Evolutionary conservation across 1,139 yeast genomes (phyloP).

Genomic region (Geotrichum histeridarum): DNA sequence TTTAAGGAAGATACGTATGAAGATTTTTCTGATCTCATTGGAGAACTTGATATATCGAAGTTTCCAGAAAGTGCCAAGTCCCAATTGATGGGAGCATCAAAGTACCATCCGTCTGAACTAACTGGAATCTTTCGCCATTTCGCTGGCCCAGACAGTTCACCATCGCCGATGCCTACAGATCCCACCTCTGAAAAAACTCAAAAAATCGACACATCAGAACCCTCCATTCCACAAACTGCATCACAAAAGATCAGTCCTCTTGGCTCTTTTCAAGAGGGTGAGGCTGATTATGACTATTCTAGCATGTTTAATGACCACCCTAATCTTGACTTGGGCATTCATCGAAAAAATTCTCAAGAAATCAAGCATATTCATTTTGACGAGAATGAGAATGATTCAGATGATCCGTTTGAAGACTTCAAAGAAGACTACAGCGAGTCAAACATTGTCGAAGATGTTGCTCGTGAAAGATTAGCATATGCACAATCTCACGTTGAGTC

Average conservation of each 20-base stretch:
- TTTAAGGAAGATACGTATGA: conserved; percentile 26
- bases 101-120: conserved; percentile 10
- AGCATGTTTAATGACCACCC: conserved; percentile 19
- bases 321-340: not conserved
- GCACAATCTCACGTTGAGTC: conserved; percentile 24
- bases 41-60: conserved; percentile 27
- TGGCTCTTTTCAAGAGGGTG: conserved; percentile 21
- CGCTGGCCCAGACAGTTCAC: not conserved
- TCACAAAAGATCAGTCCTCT: conserved; percentile 6
- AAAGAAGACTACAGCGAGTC: conserved; percentile 26
- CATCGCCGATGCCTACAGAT: not conserved
- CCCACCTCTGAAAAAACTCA: not conserved
- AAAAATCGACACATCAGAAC: not conserved
- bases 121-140: conserved; percentile 3
- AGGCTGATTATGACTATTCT: conserved; percentile 27
- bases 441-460: conserved; percentile 26
- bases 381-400: conserved; percentile 25
- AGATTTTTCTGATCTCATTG: conserved; percentile 31
- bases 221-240: not conserved
- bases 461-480: conserved; percentile 28
- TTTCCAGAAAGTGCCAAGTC: conserved; percentile 15
- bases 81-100: conserved; percentile 7
- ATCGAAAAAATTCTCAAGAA: not conserved
- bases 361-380: not conserved
- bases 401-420: conserved; percentile 31